Base-by-base conservation (phyloP, 306 rosid genomes). In the Vachellia pachyceras region DNA sequence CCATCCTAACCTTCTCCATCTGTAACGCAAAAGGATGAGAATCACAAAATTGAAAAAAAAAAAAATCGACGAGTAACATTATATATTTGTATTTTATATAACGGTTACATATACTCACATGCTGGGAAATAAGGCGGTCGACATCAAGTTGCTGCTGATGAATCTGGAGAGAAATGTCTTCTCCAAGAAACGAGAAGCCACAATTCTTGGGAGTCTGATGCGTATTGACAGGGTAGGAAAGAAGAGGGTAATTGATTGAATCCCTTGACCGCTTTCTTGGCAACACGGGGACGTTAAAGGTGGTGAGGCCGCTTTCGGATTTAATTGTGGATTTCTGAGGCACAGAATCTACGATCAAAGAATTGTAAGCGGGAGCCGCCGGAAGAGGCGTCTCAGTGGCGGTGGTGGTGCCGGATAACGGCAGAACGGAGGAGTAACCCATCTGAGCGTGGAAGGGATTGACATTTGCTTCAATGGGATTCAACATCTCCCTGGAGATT, bases 1-100 rank as follows among this genome's bases (percentile, higher is more conserved):
- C 99, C 76, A 84, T n/a, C 63, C 94, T 89, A 82, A 95, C 92
- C 25, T 90, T 91, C 77, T 91, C 99, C 97, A 91, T 90, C 99
- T 91, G 75, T 15, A 54, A 36, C 23, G 68, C 17, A 61, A 65
- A 36, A 12, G 10, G 25, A 20, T 78, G 49, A 82, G 18, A 20
- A 68, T 37, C 22, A 2, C 35, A 37, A 15, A 4, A 3, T 33
- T 2, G 0, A 33, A 40, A 3, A 40, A 49, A 49, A 35, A 76
- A 3, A 25, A 35, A 64, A 7, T 17, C 25, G 12, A 33, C 1
- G 11, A 35, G 11, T 52, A 17, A 52, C 6, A 49, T 50, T 14
- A 49, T 15, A 49, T 13, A 17, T 3, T 49, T 49, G 7, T 1
- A 49, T 49, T 49, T 18, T 50, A 12, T 0, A 49, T 4, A 15